Base-by-base conservation (phyloP, 192 early-diverging fungal genomes). In the Rhizoclosmatium globosum region DNA sequence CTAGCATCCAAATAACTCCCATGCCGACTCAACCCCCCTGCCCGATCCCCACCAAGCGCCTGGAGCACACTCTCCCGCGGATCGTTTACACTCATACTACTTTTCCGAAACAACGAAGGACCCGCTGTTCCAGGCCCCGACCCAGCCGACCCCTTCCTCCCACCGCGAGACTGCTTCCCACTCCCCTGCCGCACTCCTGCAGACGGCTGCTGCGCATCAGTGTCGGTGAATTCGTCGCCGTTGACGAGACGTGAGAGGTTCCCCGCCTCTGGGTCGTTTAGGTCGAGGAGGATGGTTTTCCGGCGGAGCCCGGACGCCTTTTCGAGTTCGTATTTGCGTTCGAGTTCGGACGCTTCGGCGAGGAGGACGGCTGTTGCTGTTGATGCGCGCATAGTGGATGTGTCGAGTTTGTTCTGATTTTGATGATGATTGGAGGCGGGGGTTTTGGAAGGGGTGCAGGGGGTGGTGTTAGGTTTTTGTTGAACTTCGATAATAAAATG, bases 221-320 rank as follows among this genome's bases (percentile, higher is more conserved):
- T 31, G 31, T 31, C 31, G 31, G 31, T 31, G 31, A 31, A 31
- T 31, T 31, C 31, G 31, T 31, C 31, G 31, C 31, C 31, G 66
- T 66, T 66, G n/a, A 76, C 64, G 1, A 58, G 11, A 7, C 53
- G 45, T 7, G 17, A 21, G 4, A 71, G 17, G 6, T 45, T 17
- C 31, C 31, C 31, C 38, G 69, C 69, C 4, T 71, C 69, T 31
- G 69, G 56, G 48, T 76, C 74, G 4, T 76, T 19, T 15, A 76
- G 7, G 7, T 76, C 74, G 15, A 76, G 31, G 1, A 76, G 41
- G 41, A 76, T 76, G 4, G 74, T 76, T 66, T 76, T 76, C 15
- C 74, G 47, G 11, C 74, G 60, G n/a, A 76, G 19, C 0, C 74
- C 74, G 23, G 41, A 47, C n/a, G 74, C 61, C 66, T 66, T 76